Base-by-base conservation (phyloP, 2,329 filamentous ascomycete genomes). In the Venturia pyrina region DNA sequence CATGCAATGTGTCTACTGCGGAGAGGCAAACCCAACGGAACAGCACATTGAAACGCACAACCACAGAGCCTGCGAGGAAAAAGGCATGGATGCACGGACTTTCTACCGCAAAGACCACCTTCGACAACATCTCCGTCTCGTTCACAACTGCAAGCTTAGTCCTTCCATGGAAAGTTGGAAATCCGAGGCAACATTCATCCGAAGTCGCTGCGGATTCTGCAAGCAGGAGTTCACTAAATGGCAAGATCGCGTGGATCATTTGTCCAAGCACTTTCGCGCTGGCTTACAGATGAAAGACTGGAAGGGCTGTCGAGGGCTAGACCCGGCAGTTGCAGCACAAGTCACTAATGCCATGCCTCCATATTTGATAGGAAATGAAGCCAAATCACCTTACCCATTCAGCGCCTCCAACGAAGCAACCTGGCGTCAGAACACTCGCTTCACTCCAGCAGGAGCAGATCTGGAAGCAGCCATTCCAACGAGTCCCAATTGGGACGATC, bases 111-210 rank as follows among this genome's bases (percentile, higher is more conserved):
- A 87, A 72, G 85, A 87, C 70, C 85, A 87, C 70, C 77, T 87
- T 15, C 80, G 84, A 62, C 85, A 87, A 70, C 85, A 87, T 72
- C 73, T 87, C 41, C 79, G 83, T 44, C 75, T 87, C 64, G 85
- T 86, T 78, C 85, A 87, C 70, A 79, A 80, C 67, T 82, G 81
- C 69, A 89, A 89, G 68, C 80, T 85, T 72, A 78, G 87, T 80
- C 70, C 77, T 76, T 72, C 79, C 76, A 87, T 85, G 87, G 69
- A 92, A 82, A 85, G 84, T 46, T 87, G 85, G 85, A 84, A 83
- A 71, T 81, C 81, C 37, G 80, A 80, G 62, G 81, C 80, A 4
- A 79, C 79, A 19, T 79, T 81, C 63, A 80, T 87, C 70, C 83
- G 81, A 62, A 79, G 78, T 37, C 77, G 82, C 10, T 85, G 83